Evolutionary conservation across 495 filamentous ascomycete genomes (phyloP).

Genomic region (Rusavskia elegans): DNA sequence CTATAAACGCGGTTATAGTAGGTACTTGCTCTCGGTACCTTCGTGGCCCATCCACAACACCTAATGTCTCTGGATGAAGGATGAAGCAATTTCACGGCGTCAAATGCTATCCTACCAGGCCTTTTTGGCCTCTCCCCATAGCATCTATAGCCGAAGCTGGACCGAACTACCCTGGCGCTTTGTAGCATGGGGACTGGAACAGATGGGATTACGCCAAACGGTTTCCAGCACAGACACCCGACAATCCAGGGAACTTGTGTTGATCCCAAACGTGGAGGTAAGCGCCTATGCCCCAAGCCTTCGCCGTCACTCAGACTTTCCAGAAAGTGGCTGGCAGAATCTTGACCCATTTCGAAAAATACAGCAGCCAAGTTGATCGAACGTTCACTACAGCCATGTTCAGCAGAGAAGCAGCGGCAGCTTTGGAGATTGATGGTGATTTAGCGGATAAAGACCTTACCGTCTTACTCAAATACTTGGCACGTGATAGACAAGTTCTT

Average conservation of each 20-base stretch:
- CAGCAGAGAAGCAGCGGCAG: constrained; percentile 34
- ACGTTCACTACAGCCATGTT: constrained; percentile 55
- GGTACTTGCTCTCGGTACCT: constrained; percentile 7
- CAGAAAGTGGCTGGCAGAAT: constrained; percentile 26
- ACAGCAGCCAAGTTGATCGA: constrained; percentile 27
- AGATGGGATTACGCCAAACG: constrained; percentile 45
- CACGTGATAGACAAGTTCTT: constrained; percentile 47
- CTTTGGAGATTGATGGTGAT: constrained; percentile 32
- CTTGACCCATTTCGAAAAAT: constrained; percentile 22
- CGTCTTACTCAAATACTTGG: constrained; percentile 54
- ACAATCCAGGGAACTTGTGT: constrained; percentile 21
- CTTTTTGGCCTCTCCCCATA: constrained; percentile 42
- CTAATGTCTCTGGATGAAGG: constrained; percentile 15
- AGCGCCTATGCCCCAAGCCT: constrained; percentile 25
- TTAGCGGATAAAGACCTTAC: constrained; percentile 51
- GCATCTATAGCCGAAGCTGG: constrained; percentile 41
- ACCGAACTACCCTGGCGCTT: constrained; percentile 39
- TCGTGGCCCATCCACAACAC: no score
- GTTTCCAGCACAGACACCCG: constrained; percentile 6
- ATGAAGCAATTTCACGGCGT: constrained; percentile 51
- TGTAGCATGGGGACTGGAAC: constrained; percentile 59
- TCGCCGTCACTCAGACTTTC: constrained; percentile 26
- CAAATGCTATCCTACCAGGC: constrained; percentile 53
- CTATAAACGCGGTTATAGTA: constrained; percentile 62
- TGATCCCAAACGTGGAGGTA: constrained; percentile 38